Percentiles rank a stretch among this genome's conserved stretches.
These are phyloP conservation scores for Eucalyptus fibrosa DNA, from an alignment of 345 rosid genomes.

Conservation along the genomic window DNA sequence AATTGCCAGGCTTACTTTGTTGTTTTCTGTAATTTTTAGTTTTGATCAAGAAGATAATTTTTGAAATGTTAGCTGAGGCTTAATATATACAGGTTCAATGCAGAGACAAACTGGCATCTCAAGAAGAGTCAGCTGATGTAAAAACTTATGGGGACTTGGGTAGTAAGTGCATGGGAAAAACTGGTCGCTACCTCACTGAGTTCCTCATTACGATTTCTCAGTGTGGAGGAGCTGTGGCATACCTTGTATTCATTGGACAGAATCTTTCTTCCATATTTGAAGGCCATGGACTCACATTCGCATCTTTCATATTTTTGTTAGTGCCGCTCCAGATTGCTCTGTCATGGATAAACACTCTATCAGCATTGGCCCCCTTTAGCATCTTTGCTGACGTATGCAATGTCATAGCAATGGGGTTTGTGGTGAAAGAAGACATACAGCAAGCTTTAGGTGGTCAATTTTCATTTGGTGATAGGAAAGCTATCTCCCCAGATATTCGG, in stretches of 20 bases:
- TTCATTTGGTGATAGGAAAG: conserved; percentile 59
- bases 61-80: not conserved
- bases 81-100: conserved; percentile 46
- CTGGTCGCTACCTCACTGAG: conserved; percentile 71
- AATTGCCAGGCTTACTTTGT: not conserved
- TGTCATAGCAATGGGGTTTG: conserved; percentile 56
- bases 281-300: conserved; percentile 11
- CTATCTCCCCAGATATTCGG: conserved; percentile 40
- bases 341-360: conserved; percentile 68
- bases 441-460: conserved; percentile 48
- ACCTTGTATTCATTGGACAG: conserved; percentile 79
- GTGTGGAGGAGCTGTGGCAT: conserved; percentile 84
- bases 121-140: conserved; percentile 31
- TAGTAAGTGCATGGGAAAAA: conserved; percentile 45
- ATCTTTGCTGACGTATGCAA: conserved; percentile 80
- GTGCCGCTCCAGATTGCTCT: conserved; percentile 64
- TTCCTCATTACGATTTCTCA: conserved; percentile 63
- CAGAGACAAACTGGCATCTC: conserved; percentile 48
- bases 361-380: conserved; percentile 74
- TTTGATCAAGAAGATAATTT: not conserved
- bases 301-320: conserved; percentile 50
- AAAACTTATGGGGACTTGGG: conserved; percentile 90
- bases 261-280: conserved; percentile 55
- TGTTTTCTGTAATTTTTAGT: not conserved
- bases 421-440: conserved; percentile 56